Base-by-base conservation (phyloP, 371 early-diverging fungal species). In the Vavraia culicis region DNA sequence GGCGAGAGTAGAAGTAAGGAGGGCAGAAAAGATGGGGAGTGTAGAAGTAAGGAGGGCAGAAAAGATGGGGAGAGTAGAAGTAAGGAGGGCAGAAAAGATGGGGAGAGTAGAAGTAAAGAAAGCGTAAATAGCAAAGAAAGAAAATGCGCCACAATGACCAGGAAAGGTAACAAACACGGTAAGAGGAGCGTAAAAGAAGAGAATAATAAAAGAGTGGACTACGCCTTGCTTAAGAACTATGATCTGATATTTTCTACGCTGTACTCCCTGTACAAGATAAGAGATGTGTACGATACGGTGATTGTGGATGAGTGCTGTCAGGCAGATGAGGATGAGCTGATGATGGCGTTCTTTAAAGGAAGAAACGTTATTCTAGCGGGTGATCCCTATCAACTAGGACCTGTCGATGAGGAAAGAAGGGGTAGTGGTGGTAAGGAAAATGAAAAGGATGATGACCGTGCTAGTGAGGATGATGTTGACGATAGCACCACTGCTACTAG, bases 291-390 rank as follows among this genome's bases (percentile, higher is more conserved):
- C 69, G 89, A 88, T 63, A 77, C 77, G 0, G 78, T 85, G 0
- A 71, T 93, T 22, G 83, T 93, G 53, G 94, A 95, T 64, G 96
- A 95, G 68, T 91, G 91, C 0, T 85, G 88, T 27, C 96, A 95
- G 62, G 76, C 85, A 0, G 27, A 27, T 27, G 27, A 27, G 27
- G 27, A 27, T 39, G 39, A 39, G 8, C 7, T 39, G 16, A 8
- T 39, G 16, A 18, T 39, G 39, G 39, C 8, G 18, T 18, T 20
- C 7, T 39, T 20, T 18, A 39, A 39, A 8, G 39, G 39, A 39
- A 39, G 20, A 8, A 39, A 39, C 8, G 16, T 39, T 39, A 39
- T 39, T 39, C 8, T 39, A 8, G 39, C 20, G 2, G 39, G 39
- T 20, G 39, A 39, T 39, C 39, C 39, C 8, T 39, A 39, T 39